Evolutionary conservation across 2,329 filamentous ascomycete species (phyloP), one percentile per base, ranked within the genome.

Genomic region (Dactylellina sp.): DNA sequence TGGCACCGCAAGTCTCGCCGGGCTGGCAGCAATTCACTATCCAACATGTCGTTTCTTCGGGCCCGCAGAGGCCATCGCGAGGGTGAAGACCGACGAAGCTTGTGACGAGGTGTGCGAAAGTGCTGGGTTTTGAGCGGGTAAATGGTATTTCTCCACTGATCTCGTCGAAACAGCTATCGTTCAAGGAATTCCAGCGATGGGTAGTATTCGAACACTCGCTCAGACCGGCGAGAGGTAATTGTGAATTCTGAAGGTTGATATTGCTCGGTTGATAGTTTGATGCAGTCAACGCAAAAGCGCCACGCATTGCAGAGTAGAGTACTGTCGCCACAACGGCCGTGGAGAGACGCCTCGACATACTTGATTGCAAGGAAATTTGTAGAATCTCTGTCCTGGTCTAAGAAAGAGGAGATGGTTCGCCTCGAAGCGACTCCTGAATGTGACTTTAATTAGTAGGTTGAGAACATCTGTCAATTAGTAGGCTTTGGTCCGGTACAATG

Each of bases 141-240:
- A 37, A 62, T 1, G 49, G 61, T 37, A 61, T 32, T 14, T 28
- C 24, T n/a, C 47, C 47, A 5, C 40, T 56, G 20, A 35, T 28
- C 3, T 75, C 71, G 37, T 75, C 62, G 16, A 75, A 59, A 32
- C 71, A 75, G 14, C 63, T 75, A 6, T 50, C 57, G 14, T 60
- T 52, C 1, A 39, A 16, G 0, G 71, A 64, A 40, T 47, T 50
- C 71, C 71, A 75, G 37, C 64, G 52, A 20, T 75, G 71, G n/a
- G 71, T 75, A 25, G 9, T 24, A 35, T 75, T 75, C 2, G 63
- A 68, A 32, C 71, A 75, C 18, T 63, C 71, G 16, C 50, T 47
- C 4, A 50, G 2, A 2, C 42, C 24, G n/a, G 18, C 24, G 0
- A 52, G 32, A 7, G 56, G 22, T 22, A 57, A 42, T 28, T 66